Percentiles rank a stretch among this genome's conserved stretches.
Conservation (phyloP, 257 asterid species). For the Penstemon davidsonii region DNA sequence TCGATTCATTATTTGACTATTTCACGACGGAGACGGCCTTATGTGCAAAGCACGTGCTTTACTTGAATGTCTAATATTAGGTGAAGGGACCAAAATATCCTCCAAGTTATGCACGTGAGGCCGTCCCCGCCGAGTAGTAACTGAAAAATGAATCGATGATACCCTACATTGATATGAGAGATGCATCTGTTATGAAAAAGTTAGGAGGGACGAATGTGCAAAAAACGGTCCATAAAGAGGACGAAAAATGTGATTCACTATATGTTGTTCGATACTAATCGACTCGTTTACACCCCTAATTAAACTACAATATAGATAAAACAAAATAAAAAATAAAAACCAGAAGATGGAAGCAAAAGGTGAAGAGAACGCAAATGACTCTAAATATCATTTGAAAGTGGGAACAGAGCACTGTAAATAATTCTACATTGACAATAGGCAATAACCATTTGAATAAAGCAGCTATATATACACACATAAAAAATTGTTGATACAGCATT, state of each 20-base stretch:
- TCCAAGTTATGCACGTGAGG: too few species aligned
- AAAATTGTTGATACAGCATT: not conserved
- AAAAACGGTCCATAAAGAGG: too few species aligned
- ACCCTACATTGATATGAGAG: too few species aligned
- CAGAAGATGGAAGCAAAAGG: not conserved
- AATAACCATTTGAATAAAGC: not conserved
- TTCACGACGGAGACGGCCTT: too few species aligned
- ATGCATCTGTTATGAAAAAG: too few species aligned
- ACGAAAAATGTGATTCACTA: too few species aligned
- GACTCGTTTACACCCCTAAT: too few species aligned
- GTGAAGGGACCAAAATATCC: too few species aligned
- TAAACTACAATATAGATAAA: slow-evolving; percentile 7
- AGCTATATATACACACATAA: not conserved
- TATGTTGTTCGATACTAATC: too few species aligned
- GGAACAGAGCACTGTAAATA: not conserved
- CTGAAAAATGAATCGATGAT: too few species aligned
- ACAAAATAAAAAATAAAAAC: not conserved
- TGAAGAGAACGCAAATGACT: not conserved
- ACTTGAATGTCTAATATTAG: too few species aligned
- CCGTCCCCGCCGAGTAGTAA: accelerated
- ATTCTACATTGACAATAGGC: not conserved
- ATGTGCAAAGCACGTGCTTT: slow-evolving; percentile 14
- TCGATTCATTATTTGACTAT: not conserved
- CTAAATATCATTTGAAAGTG: not conserved
- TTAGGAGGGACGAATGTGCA: too few species aligned